phyloP scores from a whole-genome alignment of 1,139 yeast genomes.

The Pneumocystis sp. region DNA sequence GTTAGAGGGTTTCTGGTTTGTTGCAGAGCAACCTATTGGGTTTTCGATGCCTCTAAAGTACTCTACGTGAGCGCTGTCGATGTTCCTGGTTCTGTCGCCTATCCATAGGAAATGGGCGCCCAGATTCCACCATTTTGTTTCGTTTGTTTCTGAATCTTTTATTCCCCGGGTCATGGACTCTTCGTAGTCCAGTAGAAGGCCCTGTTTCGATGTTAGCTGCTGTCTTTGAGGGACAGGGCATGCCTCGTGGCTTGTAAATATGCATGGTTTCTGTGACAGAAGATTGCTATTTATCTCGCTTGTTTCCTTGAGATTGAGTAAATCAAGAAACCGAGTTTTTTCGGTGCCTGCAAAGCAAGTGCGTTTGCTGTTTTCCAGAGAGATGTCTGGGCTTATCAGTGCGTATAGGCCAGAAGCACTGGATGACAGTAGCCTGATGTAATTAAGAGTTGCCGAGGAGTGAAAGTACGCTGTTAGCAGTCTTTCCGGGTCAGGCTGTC shows the following conservation, averaged over 20 bases:
- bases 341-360: constrained; percentile 24
- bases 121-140: constrained; percentile 27
- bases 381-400: constrained; percentile 16
- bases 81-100: constrained; percentile 32
- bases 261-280: constrained; percentile 24
- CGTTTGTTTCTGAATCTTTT: constrained; percentile 17
- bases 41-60: constrained; percentile 31
- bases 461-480: constrained; percentile 32
- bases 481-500: constrained; percentile 30
- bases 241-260: constrained; percentile 31
- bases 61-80: constrained; percentile 33
- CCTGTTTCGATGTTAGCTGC: neutral
- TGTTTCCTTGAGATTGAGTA: constrained; percentile 27
- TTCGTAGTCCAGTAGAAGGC: constrained; percentile 30
- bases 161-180: constrained; percentile 28
- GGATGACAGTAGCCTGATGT: constrained; percentile 25
- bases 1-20: neutral
- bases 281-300: constrained; percentile 26
- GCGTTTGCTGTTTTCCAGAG: constrained; percentile 25
- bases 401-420: constrained; percentile 31
- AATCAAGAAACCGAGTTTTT: constrained; percentile 22
- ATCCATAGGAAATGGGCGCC: constrained; percentile 34
- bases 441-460: constrained; percentile 32
- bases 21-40: constrained; percentile 20
- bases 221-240: neutral